phyloP scores from a whole-genome alignment of 108 stramenopile genomes.

The Aurantiochytrium sp. region DNA sequence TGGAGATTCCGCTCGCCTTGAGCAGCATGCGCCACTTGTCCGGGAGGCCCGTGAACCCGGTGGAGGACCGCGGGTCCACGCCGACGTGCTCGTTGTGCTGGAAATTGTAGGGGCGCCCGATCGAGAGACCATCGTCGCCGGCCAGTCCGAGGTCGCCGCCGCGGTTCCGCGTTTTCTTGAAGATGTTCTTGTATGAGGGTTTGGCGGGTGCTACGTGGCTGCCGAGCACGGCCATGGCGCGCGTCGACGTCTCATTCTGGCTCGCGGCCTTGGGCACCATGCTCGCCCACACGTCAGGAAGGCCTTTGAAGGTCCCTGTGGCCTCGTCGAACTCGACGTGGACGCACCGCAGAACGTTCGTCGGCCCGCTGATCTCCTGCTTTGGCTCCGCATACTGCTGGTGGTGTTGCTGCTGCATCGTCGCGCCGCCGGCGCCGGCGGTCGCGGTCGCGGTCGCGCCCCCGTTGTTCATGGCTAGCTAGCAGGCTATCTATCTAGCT shows the following conservation, averaged over 20 bases:
- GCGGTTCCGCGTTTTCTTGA: background rate
- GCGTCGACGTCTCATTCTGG: background rate
- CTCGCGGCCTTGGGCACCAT: constrained; percentile 13
- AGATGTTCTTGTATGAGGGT: background rate
- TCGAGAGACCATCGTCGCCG: background rate
- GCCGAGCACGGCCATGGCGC: background rate
- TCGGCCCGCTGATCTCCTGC: constrained; percentile 17
- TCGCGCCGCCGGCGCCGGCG: background rate
- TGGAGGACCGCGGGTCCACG: constrained; percentile 29
- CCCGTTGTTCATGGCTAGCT: background rate
- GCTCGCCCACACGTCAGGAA: constrained; percentile 28
- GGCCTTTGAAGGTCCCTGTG: constrained; percentile 20
- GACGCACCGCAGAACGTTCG: background rate
- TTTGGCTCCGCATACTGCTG: background rate
- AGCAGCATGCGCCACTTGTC: constrained; percentile 47
- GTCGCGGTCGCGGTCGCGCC: background rate
- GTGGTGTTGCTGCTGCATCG: background rate
- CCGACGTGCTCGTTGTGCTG: constrained; percentile 42
- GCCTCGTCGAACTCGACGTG: constrained; percentile 29
- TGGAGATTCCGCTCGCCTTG: constrained; percentile 57
- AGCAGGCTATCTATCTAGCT: no score
- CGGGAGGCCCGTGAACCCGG: constrained; percentile 53
- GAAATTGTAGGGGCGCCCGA: constrained; percentile 44
- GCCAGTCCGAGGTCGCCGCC: background rate
- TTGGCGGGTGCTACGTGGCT: background rate